phyloP scores from a whole-genome alignment of 1,284 basidiomycete genomes.

The Sporisorium sorghi region DNA sequence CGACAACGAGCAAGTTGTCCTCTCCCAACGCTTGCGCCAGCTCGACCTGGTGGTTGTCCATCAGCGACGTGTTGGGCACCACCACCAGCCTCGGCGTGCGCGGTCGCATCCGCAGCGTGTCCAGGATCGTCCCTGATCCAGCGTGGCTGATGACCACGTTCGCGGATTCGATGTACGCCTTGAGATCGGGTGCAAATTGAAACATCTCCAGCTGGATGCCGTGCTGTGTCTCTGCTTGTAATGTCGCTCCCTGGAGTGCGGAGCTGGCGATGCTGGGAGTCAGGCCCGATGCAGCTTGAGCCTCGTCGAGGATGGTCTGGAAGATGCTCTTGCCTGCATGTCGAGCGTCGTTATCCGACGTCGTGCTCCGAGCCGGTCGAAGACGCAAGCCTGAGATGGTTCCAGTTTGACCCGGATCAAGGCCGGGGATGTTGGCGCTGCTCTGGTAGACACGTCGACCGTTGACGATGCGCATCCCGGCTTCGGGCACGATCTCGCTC shows the following conservation, averaged over 20 bases:
- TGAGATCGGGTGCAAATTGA: constrained; percentile 47
- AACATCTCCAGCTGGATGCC: constrained; percentile 49
- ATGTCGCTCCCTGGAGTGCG: constrained; percentile 18
- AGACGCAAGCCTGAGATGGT: constrained; percentile 34
- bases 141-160: constrained; percentile 91
- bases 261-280: not conserved
- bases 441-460: constrained; percentile 48
- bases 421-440: constrained; percentile 15
- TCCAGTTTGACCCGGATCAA: constrained; percentile 49
- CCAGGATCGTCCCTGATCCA: constrained; percentile 93
- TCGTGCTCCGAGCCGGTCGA: not conserved
- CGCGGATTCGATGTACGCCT: constrained; percentile 73
- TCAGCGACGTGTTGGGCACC: constrained; percentile 86
- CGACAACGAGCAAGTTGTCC: constrained; percentile 28
- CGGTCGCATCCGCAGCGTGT: constrained; percentile 77
- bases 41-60: constrained; percentile 94
- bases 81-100: constrained; percentile 79
- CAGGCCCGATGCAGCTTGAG: constrained; percentile 25
- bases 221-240: constrained; percentile 28
- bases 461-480: constrained; percentile 44
- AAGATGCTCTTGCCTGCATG: constrained; percentile 20
- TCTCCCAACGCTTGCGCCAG: constrained; percentile 78
- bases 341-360: not conserved
- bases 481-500: constrained; percentile 42
- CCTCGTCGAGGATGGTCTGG: constrained; percentile 31